These are phyloP conservation scores for Leucaena leucocephala DNA, from an alignment of 306 rosid genomes.

Conservation along the genomic window DNA sequence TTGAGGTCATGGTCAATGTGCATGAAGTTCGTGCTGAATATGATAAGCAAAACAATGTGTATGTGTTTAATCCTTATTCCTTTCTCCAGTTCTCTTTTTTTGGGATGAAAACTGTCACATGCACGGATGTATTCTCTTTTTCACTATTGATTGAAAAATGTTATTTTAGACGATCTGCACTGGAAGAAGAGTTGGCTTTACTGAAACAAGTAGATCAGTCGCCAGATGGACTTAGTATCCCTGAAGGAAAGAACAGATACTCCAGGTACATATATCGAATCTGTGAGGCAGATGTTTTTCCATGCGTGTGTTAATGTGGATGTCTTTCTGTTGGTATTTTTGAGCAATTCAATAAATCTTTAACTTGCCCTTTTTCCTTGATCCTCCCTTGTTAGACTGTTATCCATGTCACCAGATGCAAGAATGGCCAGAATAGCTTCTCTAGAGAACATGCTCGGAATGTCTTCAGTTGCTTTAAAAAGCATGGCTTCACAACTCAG, in stretches of 20 bases:
- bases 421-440: slow-evolving; percentile 72
- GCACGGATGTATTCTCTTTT: slow-evolving; percentile 15
- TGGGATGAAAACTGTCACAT: slow-evolving; percentile 10
- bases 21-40: slow-evolving; percentile 77
- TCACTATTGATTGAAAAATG: slow-evolving; percentile 34
- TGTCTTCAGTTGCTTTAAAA: slow-evolving; percentile 66
- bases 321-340: slow-evolving; percentile 31
- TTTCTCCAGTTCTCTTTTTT: neutral
- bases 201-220: slow-evolving; percentile 60
- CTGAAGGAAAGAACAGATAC: slow-evolving; percentile 51
- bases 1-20: slow-evolving; percentile 74
- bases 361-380: slow-evolving; percentile 22
- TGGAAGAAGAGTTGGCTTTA: slow-evolving; percentile 68
- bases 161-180: slow-evolving; percentile 55
- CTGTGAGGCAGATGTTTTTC: slow-evolving; percentile 3
- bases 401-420: slow-evolving; percentile 69
- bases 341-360: slow-evolving; percentile 22
- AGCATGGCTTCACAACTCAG: slow-evolving; percentile 79
- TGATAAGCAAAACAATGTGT: slow-evolving; percentile 76
- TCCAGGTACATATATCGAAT: slow-evolving; percentile 46
- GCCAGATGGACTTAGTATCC: slow-evolving; percentile 50
- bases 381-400: slow-evolving; percentile 48
- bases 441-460: slow-evolving; percentile 70
- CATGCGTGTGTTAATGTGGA: slow-evolving; percentile 12
- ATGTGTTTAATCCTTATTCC: slow-evolving; percentile 35